Conservation (phyloP, 208 protist genomes). For the Acanthamoeba castellanii region DNA sequence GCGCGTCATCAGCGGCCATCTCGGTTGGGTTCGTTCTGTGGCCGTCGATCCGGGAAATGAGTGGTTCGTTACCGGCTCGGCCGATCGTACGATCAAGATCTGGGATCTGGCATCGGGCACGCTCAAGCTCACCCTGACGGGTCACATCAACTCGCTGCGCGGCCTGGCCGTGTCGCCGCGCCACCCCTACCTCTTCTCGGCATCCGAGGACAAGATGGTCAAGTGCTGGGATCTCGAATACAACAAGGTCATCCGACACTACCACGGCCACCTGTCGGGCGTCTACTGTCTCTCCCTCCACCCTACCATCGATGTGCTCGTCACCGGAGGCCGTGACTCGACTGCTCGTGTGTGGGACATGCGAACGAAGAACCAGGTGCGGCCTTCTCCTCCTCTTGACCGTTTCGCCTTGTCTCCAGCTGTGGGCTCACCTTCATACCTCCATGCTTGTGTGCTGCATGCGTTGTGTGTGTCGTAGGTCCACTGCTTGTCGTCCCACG, state of each 20-base stretch:
- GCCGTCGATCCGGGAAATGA: slow-evolving; percentile 98
- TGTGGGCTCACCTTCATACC: not conserved
- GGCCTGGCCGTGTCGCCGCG: slow-evolving; percentile 92
- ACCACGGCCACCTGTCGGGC: slow-evolving; percentile 97
- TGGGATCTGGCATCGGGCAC: slow-evolving; percentile 97
- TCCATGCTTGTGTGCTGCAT: slow-evolving; percentile 29
- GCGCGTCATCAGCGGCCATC: slow-evolving; percentile 86
- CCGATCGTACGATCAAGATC: slow-evolving; percentile 97
- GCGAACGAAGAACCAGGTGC: slow-evolving; percentile 83
- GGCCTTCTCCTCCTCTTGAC: not conserved
- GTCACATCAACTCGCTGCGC: slow-evolving; percentile 95
- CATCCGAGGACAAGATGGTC: slow-evolving; percentile 98
- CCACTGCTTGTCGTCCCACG: slow-evolving; percentile 95
- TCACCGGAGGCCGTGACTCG: slow-evolving; percentile 97
- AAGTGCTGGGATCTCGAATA: slow-evolving; percentile 99
- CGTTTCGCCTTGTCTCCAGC: slow-evolving; percentile 82
- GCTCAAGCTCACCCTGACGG: slow-evolving; percentile 99
- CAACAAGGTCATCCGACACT: slow-evolving; percentile 93
- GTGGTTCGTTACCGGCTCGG: slow-evolving; percentile 98
- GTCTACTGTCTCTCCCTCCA: slow-evolving; percentile 96
- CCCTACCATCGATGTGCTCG: slow-evolving; percentile 97
- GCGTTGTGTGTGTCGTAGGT: not conserved
- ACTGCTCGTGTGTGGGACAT: slow-evolving; percentile 96
- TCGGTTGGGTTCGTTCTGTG: slow-evolving; percentile 97
- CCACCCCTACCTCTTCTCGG: slow-evolving; percentile 99